phyloP scores from a whole-genome alignment of 2,329 filamentous ascomycete species.

The Eutypella sp. region DNA sequence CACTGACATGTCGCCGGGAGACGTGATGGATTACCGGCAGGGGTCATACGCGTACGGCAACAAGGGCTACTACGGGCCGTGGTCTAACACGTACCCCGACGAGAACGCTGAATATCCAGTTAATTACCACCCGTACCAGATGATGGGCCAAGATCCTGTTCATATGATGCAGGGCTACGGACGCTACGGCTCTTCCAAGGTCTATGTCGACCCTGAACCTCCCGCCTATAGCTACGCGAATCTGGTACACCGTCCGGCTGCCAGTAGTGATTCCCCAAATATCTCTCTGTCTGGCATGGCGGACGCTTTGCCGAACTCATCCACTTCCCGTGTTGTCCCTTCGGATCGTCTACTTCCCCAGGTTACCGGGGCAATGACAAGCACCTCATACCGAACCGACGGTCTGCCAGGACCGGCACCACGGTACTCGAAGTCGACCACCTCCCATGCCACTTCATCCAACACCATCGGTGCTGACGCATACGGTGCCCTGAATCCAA shows the following conservation, averaged over 20 bases:
- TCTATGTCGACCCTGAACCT: constrained; percentile 32
- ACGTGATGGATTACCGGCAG: constrained; percentile 29
- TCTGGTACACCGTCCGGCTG: constrained; percentile 32
- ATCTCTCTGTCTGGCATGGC: constrained; percentile 39
- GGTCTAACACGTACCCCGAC: constrained; percentile 30
- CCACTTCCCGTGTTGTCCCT: constrained; percentile 19
- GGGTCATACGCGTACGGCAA: constrained; percentile 26
- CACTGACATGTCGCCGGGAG: constrained; percentile 27
- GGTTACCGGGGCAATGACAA: constrained; percentile 26
- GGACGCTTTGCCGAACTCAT: constrained; percentile 30
- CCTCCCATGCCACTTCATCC: constrained; percentile 14
- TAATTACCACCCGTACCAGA: constrained; percentile 28
- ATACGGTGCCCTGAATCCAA: constrained; percentile 21
- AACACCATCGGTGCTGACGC: constrained; percentile 20
- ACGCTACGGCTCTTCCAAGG: constrained; percentile 23
- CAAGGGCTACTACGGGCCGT: constrained; percentile 32
- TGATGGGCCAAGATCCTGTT: constrained; percentile 30
- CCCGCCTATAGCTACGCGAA: constrained; percentile 28
- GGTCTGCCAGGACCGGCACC: constrained; percentile 11
- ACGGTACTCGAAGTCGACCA: constrained; percentile 13
- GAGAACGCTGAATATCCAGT: constrained; percentile 35
- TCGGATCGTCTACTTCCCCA: constrained; percentile 30
- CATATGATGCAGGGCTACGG: constrained; percentile 28
- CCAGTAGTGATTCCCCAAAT: constrained; percentile 27
- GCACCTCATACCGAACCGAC: constrained; percentile 27